Conservation (phyloP, 2,329 filamentous ascomycete species). For the Beauveria sp. region DNA sequence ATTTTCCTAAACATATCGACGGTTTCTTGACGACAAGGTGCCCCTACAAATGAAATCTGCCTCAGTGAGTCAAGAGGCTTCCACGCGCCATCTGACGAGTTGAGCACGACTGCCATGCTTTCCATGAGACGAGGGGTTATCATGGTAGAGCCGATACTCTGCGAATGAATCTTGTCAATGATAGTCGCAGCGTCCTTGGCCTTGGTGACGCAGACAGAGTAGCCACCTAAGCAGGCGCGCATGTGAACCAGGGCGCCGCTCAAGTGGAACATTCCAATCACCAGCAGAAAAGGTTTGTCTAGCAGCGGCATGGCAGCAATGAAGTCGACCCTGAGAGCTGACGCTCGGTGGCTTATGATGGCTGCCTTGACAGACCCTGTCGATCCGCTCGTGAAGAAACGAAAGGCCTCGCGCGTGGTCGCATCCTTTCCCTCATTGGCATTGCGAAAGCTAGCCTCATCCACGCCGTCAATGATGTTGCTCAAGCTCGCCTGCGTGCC, state of each 20-base stretch:
- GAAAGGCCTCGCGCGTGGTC: background rate
- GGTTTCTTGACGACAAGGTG: background rate
- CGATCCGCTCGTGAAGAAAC: constrained; percentile 4
- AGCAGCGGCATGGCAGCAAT: background rate
- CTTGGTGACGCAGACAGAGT: background rate
- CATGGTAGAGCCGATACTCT: background rate
- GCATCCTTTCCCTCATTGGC: background rate
- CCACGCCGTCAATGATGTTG: background rate
- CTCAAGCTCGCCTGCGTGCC: background rate
- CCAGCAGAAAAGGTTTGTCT: background rate
- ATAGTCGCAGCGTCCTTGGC: background rate
- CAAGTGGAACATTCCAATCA: constrained; percentile 1
- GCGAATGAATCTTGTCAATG: background rate
- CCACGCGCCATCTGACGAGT: background rate
- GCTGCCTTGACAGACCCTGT: constrained; percentile 7
- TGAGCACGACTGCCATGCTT: background rate
- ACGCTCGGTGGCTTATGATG: background rate
- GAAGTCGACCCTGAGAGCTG: background rate
- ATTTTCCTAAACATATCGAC: background rate
- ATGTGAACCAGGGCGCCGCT: background rate
- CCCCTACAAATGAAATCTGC: background rate
- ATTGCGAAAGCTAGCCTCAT: background rate
- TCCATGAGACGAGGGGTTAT: background rate
- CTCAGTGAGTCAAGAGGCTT: background rate
- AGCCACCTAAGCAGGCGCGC: background rate